Conservation (phyloP, 495 filamentous ascomycete species). For the Tuber borchii region DNA sequence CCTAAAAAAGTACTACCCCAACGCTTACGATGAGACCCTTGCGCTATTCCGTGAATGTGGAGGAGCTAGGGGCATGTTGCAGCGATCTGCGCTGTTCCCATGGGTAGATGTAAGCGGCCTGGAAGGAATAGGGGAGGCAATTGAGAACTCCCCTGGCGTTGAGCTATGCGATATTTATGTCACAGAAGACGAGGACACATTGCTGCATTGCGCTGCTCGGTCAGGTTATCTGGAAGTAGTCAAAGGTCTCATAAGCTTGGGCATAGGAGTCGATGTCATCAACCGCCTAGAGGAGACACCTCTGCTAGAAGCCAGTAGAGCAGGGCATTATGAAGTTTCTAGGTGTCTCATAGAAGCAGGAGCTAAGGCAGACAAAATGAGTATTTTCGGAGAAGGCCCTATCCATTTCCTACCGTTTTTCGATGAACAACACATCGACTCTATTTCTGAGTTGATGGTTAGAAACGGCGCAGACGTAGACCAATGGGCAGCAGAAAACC, state of each 20-base stretch:
- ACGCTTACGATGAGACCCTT: not conserved
- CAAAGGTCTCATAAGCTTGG: conserved; percentile 4
- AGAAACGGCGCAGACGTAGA: not conserved
- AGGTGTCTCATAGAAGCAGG: not conserved
- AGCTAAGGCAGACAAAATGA: not conserved
- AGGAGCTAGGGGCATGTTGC: not conserved
- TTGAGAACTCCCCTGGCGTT: not conserved
- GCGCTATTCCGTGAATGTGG: conserved; percentile 1
- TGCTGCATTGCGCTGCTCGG: conserved; percentile 5
- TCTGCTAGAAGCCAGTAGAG: conserved; percentile 5
- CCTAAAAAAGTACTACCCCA: not conserved
- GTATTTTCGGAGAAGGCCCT: not conserved
- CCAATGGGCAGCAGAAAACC: not conserved
- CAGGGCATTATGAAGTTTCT: not conserved
- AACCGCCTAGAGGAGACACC: conserved; percentile 4
- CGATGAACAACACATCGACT: not conserved
- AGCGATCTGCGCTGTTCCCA: not conserved
- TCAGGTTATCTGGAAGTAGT: conserved; percentile 6
- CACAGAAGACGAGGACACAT: not conserved
- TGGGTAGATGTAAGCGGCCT: not conserved
- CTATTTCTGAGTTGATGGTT: not conserved
- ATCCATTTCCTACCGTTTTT: not conserved
- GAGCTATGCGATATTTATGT: not conserved
- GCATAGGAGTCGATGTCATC: conserved; percentile 2
- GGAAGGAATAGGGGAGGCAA: not conserved